Conservation (phyloP, 2,329 filamentous ascomycete species). For the Aspergillus bombycis region DNA sequence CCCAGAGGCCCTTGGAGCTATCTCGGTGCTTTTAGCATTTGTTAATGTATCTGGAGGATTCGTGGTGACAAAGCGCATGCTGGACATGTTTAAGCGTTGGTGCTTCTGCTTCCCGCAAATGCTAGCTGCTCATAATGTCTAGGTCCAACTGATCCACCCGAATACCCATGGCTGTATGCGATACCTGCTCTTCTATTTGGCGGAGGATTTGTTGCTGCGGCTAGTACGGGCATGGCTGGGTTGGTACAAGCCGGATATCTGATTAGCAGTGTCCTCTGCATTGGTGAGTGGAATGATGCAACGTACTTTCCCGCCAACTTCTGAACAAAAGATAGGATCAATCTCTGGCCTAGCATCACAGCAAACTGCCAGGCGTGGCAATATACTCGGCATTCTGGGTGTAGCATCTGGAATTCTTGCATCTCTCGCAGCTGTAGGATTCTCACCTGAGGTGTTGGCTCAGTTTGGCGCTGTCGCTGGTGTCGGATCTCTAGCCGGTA, state of each 20-base stretch:
- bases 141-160: conserved; percentile 80
- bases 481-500: conserved; percentile 67
- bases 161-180: conserved; percentile 86
- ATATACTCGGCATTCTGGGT: conserved; percentile 83
- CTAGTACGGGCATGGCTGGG: conserved; percentile 78
- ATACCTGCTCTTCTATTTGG: conserved; percentile 77
- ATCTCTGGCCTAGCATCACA: conserved; percentile 82
- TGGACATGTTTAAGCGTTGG: conserved; percentile 83
- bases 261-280: conserved; percentile 81
- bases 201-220: conserved; percentile 78
- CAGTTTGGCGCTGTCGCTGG: conserved; percentile 80
- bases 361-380: conserved; percentile 79
- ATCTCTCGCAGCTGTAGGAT: conserved; percentile 78
- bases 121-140: conserved; percentile 25
- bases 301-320: neutral
- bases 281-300: conserved; percentile 51
- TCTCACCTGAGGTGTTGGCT: conserved; percentile 74
- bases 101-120: conserved; percentile 7
- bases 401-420: conserved; percentile 82
- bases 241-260: conserved; percentile 87
- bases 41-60: conserved; percentile 89
- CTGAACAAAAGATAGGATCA: conserved; percentile 51
- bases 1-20: conserved; percentile 75
- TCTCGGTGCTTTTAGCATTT: conserved; percentile 81
- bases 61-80: conserved; percentile 89